phyloP scores from a whole-genome alignment of 75 land plant genomes.

The Selaginella tamariscina region DNA sequence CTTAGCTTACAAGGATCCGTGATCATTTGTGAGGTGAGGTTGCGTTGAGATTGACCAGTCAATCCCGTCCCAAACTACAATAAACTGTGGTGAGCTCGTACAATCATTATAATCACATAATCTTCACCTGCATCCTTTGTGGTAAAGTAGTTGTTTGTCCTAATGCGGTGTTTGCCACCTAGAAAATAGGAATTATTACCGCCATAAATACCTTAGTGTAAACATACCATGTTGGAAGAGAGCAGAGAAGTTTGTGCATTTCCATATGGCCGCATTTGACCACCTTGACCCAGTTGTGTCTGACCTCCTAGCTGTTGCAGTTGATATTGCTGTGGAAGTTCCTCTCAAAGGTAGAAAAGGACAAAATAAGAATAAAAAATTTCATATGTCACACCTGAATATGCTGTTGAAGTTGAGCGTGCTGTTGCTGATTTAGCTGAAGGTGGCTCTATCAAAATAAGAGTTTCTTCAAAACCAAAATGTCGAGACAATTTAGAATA shows the following conservation, averaged over 20 bases:
- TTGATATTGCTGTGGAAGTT: slow-evolving; percentile 20
- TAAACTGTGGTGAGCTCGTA: neutral
- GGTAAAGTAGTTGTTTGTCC: slow-evolving; percentile 8
- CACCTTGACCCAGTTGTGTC: slow-evolving; percentile 18
- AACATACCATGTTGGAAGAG: slow-evolving; percentile 22
- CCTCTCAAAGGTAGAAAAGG: neutral
- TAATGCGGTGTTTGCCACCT: neutral
- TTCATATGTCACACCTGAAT: neutral
- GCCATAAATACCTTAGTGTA: neutral
- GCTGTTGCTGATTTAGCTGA: slow-evolving; percentile 21
- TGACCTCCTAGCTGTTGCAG: slow-evolving; percentile 14
- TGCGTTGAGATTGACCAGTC: slow-evolving; percentile 23
- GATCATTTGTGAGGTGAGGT: slow-evolving; percentile 16
- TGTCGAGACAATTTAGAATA: neutral
- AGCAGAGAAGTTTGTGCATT: slow-evolving; percentile 19
- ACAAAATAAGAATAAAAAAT: neutral
- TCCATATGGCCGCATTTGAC: slow-evolving; percentile 26
- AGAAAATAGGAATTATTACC: neutral
- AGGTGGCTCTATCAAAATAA: slow-evolving; percentile 7
- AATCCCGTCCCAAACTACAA: slow-evolving; percentile 16
- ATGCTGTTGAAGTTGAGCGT: slow-evolving; percentile 14
- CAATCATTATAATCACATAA: neutral
- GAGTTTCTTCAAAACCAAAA: neutral
- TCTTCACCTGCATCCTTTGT: slow-evolving; percentile 10
- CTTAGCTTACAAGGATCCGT: slow-evolving; percentile 19